Base-by-base conservation (phyloP, 176 grass and related monocot species). In the Avena atlantica region DNA sequence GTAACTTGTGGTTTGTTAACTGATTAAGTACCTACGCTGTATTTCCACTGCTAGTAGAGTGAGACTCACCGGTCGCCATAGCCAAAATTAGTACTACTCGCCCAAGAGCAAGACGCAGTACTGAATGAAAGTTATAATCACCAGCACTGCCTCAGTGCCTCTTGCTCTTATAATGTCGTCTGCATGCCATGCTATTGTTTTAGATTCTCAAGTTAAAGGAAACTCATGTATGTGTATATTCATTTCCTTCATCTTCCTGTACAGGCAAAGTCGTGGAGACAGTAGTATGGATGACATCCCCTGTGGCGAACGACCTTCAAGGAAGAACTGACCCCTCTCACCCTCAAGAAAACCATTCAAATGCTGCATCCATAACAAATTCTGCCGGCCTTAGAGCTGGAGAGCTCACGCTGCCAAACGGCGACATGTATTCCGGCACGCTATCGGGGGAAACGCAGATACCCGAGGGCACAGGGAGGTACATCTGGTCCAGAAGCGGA, bases 391-490 rank as follows among this genome's bases (percentile, higher is more conserved):
- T 94, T 63, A 87, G 70, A 76, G 82, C 92, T 71, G 83, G 82
- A 9, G 87, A 94, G 40, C 47, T 92, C 61, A 81, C 78, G 74
- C 87, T 96, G 70, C 85, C 87, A 9, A 98, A 96, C 27, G 92
- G 92, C 4, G 96, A 98, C 68, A 23, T 29, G 53, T 98, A 94
- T 90, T 86, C 78, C 0, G 96, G 96, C n/a, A 90, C 93, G 14
- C 64, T 96, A 23, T 71, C 88, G 64, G 72, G 90, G 86, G 20
- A 90, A 75, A 82, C 9, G 66, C 73, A 19, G 0, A 77, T 86
- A 19, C 94, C 97, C 4, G 92, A 99, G 79, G 97, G 94, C 74
- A 90, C 94, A 21, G 97, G 97, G 40, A 78, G 78, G 49, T 99
- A 94, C 50, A 16, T 78, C 53, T 99, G 97, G 97, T 84, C 85